These are phyloP conservation scores for Botryosphaeria agaves DNA, from an alignment of 2,329 filamentous ascomycete species.

Conservation along the genomic window DNA sequence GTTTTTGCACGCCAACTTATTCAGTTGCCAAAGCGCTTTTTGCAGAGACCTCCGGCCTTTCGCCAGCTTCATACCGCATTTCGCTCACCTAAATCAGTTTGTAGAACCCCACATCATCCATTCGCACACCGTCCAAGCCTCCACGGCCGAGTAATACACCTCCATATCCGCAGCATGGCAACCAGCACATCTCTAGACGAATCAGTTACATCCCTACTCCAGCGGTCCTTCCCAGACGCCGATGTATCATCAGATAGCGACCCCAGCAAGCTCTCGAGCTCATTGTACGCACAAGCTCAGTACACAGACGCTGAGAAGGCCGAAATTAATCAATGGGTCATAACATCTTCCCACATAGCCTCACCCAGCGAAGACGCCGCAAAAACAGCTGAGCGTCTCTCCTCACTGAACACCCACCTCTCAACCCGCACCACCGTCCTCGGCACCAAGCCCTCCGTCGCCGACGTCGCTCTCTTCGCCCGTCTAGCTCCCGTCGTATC, in stretches of 20 bases:
- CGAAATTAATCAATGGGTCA: conserved; percentile 81
- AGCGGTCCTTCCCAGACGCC: conserved; percentile 15
- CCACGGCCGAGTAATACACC: not conserved
- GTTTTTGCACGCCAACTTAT: too few relatives aligned
- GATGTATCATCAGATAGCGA: conserved; percentile 10
- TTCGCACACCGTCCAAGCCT: too few relatives aligned
- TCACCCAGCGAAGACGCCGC: conserved; percentile 38
- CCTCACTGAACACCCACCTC: conserved; percentile 71
- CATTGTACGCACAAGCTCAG: conserved; percentile 22
- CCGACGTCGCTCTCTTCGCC: conserved; percentile 71
- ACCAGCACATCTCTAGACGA: conserved; percentile 13
- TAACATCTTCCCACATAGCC: conserved; percentile 55
- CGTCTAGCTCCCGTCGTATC: conserved; percentile 60
- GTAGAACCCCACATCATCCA: too few relatives aligned
- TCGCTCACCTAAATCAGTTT: too few relatives aligned
- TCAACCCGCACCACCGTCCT: conserved; percentile 78
- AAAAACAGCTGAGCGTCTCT: conserved; percentile 47
- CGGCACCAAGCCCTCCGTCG: conserved; percentile 74
- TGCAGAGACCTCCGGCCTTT: too few relatives aligned
- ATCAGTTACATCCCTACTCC: conserved; percentile 12
- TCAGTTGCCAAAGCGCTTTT: too few relatives aligned
- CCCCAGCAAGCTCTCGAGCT: conserved; percentile 15
- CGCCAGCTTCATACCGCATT: too few relatives aligned
- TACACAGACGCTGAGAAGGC: conserved; percentile 68
- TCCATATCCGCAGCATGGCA: not conserved